phyloP scores from a whole-genome alignment of 768 basidiomycete genomes.

The Amyloporia xantha region DNA sequence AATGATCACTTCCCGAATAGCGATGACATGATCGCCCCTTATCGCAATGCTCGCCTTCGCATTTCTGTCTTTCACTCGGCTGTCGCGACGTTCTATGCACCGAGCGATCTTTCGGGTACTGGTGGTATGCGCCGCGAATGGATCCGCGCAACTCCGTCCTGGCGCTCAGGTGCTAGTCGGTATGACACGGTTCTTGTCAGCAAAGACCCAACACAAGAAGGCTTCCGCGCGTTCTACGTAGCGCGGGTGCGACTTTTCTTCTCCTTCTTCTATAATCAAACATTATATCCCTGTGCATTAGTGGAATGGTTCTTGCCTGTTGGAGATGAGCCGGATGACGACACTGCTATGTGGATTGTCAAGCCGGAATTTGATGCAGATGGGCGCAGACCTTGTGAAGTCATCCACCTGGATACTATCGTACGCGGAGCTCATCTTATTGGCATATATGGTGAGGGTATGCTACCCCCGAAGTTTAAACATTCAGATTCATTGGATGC shows the following conservation, averaged over 20 bases:
- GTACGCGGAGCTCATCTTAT: constrained; percentile 27
- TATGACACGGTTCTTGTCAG: constrained; percentile 21
- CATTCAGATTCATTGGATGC: too few relatives aligned
- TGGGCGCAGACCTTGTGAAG: constrained; percentile 3
- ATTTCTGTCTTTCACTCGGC: constrained; percentile 21
- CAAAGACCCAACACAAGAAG: constrained; percentile 2
- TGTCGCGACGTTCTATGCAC: constrained; percentile 18
- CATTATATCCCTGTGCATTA: constrained; percentile 18
- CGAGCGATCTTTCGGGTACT: constrained; percentile 22
- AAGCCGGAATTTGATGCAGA: constrained; percentile 10
- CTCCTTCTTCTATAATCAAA: constrained; percentile 14
- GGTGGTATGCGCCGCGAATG: constrained; percentile 22
- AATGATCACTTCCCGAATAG: too few relatives aligned
- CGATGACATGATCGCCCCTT: too few relatives aligned
- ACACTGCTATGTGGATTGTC: constrained; percentile 26
- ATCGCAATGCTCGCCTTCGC: too few relatives aligned
- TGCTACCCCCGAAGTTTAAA: background rate
- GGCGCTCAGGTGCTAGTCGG: constrained; percentile 10
- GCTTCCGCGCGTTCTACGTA: constrained; percentile 17
- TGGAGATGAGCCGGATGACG: constrained; percentile 14
- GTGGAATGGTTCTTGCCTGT: constrained; percentile 7
- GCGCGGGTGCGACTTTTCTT: constrained; percentile 20
- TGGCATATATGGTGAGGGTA: background rate
- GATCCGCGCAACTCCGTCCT: constrained; percentile 18
- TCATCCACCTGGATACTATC: constrained; percentile 17